Evolutionary conservation across 2,329 filamentous ascomycete genomes (phyloP).

Genomic region (Periconia digitata): DNA sequence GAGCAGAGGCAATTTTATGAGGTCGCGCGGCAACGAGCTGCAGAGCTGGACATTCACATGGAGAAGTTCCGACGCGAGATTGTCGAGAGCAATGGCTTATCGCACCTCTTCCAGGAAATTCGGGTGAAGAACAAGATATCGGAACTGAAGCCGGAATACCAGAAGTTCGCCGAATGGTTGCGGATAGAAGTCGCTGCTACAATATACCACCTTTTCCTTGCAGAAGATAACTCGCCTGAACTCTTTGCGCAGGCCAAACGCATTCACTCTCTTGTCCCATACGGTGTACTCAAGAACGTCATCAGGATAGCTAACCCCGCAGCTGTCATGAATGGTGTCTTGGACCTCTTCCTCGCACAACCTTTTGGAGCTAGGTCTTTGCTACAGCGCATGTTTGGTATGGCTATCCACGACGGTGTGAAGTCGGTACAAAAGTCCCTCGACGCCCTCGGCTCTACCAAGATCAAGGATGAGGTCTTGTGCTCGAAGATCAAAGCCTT

Average conservation of each 20-base stretch:
- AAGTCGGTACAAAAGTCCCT: conserved; percentile 83
- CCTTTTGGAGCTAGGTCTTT: conserved; percentile 89
- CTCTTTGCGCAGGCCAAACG: conserved; percentile 91
- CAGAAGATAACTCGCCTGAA: conserved; percentile 97
- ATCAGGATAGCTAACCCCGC: conserved; percentile 96
- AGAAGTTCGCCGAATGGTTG: conserved; percentile 98
- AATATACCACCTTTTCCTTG: conserved; percentile 94
- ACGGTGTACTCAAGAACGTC: conserved; percentile 91
- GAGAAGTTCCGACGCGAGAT: conserved; percentile 72
- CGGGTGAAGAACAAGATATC: conserved; percentile 83
- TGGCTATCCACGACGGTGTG: conserved; percentile 90
- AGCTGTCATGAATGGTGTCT: conserved; percentile 91
- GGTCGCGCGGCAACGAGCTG: conserved; percentile 84
- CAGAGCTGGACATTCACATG: conserved; percentile 97
- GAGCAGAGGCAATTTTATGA: conserved; percentile 96
- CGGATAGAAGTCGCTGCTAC: conserved; percentile 96
- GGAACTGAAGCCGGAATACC: conserved; percentile 90
- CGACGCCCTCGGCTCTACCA: conserved; percentile 67
- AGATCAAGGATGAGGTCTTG: conserved; percentile 79
- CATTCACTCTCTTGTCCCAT: conserved; percentile 93
- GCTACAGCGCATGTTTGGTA: conserved; percentile 90
- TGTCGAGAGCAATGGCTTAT: conserved; percentile 79
- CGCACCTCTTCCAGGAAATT: conserved; percentile 90
- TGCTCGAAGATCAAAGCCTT: conserved; percentile 81
- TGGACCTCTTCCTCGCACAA: conserved; percentile 94